Evolutionary conservation across 768 basidiomycete genomes (phyloP), one percentile per base, ranked within the genome.

Genomic region (Leccinum imitatum): DNA sequence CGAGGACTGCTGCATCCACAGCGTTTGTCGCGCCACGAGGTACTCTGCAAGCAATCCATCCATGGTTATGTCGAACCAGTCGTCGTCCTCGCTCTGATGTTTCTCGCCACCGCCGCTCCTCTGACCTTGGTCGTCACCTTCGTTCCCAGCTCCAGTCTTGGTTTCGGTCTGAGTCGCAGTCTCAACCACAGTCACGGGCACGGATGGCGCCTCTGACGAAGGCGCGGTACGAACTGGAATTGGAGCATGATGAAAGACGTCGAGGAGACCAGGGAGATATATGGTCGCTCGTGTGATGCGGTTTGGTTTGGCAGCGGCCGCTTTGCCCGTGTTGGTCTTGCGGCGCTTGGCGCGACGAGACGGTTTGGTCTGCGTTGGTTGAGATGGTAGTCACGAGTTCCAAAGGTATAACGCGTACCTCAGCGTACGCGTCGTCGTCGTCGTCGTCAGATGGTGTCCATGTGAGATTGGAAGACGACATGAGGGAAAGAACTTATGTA

Each of bases 61-160:
- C 47, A 79, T 73, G 25, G 67, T 61, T 13, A 66, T 56, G 41
- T 80, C 79, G 59, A 80, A 78, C 6, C 73, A 67, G 35, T 59
- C 63, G 39, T 50, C 52, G 27, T 50, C 52, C 39, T 58, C 53
- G 30, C 41, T 54, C 21, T 51, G 31, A 44, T 19, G 37, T n/a
- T n/a, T n/a, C 21, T 21, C 15, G 37, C 37, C 2, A 3, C 37
- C 3, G 7, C 8, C 39, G 3, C 39, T 39, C 17, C 39, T 7
- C 39, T 1, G 17, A 17, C 39, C 15, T 17, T 39, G 39, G 39
- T 17, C 17, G 1, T 17, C 17, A 39, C 8, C 39, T 2, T 17
- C 7, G 17, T 39, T 17, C 14, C 39, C 17, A 39, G 39, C 39
- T 39, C 39, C 3, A 39, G 17, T 21, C 33, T 47, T 53, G 17